A percentile compares a stretch with the other conserved stretches of the same genome.
phyloP scores from a whole-genome alignment of 352 stramenopile genomes.

The Pythium guiyangense region DNA sequence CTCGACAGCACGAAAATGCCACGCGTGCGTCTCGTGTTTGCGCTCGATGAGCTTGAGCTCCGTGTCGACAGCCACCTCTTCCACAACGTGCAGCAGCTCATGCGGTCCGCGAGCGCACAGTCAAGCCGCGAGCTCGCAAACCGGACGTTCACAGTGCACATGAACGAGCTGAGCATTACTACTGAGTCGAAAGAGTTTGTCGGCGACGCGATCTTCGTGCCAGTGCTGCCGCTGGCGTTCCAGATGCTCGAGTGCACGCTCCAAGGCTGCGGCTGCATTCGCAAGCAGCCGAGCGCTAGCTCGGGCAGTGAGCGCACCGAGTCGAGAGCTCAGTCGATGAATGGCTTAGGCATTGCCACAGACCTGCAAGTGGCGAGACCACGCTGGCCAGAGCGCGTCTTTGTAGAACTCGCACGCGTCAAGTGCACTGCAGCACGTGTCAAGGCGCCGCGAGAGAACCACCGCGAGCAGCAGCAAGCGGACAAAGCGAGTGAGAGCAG shows the following conservation, averaged over 20 bases:
- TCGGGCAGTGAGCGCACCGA: not conserved
- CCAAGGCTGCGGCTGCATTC: slow-evolving; percentile 46
- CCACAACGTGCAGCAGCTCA: slow-evolving; percentile 27
- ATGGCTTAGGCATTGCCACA: not conserved
- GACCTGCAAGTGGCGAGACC: not conserved
- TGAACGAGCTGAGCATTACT: slow-evolving; percentile 40
- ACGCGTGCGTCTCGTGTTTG: slow-evolving; percentile 33
- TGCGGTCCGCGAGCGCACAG: slow-evolving; percentile 5
- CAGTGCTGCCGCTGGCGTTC: slow-evolving; percentile 53
- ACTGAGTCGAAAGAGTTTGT: slow-evolving; percentile 66
- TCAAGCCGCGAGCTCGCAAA: slow-evolving; percentile 2
- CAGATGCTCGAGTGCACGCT: slow-evolving; percentile 72
- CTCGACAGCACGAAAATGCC: slow-evolving; percentile 17
- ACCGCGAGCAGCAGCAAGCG: not conserved
- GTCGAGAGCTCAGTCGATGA: not conserved
- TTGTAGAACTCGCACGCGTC: slow-evolving; percentile 33
- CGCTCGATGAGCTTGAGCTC: slow-evolving; percentile 50
- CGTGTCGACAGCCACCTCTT: slow-evolving; percentile 33
- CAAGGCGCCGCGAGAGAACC: too few species aligned
- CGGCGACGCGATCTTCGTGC: slow-evolving; percentile 57
- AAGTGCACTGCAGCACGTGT: slow-evolving; percentile 13
- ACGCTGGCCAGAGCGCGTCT: slow-evolving; percentile 36
- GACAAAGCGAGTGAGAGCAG: not conserved
- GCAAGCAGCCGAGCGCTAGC: slow-evolving; percentile 7
- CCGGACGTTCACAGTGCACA: slow-evolving; percentile 21